Percentiles rank a stretch among this genome's conserved stretches.
Conservation (phyloP, 129 eudicot species). For the Arctium lappa region DNA sequence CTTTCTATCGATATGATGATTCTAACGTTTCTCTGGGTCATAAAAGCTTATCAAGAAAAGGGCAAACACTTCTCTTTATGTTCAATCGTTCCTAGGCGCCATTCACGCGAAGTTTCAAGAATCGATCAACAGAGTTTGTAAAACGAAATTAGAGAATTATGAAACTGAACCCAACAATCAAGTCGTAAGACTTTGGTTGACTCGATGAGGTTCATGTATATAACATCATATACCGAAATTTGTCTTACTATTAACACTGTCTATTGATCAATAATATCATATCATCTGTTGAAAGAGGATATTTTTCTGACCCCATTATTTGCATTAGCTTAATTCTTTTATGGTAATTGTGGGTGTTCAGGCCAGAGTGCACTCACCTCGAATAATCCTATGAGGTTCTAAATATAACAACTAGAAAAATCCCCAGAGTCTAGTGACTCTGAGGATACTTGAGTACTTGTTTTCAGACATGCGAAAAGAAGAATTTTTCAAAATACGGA, state of each 20-base stretch:
- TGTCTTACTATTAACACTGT: neutral
- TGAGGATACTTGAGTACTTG: neutral
- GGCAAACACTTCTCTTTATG: conserved; percentile 38
- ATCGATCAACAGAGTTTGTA: conserved; percentile 16
- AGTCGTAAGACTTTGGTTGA: conserved; percentile 26
- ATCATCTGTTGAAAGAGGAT: neutral
- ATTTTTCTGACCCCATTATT: neutral
- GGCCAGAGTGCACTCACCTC: neutral
- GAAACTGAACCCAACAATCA: conserved; percentile 1
- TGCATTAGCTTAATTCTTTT: neutral
- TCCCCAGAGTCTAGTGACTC: neutral
- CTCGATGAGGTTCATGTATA: conserved; percentile 28
- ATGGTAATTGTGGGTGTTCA: neutral
- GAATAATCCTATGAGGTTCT: neutral
- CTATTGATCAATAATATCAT: conserved; percentile 13
- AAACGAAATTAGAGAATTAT: conserved; percentile 2
- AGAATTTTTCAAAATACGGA: too few species aligned
- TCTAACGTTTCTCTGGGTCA: conserved; percentile 43
- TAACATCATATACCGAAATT: conserved; percentile 12
- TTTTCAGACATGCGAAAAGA: too few species aligned
- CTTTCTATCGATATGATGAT: conserved; percentile 50
- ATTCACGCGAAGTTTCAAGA: neutral
- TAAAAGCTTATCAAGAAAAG: conserved; percentile 52
- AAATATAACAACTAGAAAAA: neutral
- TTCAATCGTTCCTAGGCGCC: conserved; percentile 33